Evolutionary conservation across 768 basidiomycete genomes (phyloP).

Genomic region (Podaxis sp.): DNA sequence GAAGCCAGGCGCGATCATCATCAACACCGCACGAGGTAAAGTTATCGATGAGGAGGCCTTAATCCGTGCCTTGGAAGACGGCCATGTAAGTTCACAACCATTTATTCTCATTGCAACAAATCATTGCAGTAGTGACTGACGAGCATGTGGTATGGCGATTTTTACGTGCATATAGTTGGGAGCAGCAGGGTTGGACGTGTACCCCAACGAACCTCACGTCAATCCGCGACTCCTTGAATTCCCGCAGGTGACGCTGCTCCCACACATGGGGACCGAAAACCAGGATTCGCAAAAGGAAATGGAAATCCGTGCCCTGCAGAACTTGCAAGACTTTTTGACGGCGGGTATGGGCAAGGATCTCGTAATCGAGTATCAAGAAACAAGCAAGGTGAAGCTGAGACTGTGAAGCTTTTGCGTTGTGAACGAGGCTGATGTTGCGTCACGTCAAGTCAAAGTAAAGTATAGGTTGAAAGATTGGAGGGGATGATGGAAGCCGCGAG

Average conservation of each 20-base stretch:
- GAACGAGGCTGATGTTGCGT: slow-evolving; percentile 21
- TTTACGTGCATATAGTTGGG: slow-evolving; percentile 43
- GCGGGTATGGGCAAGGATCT: slow-evolving; percentile 66
- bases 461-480: neutral
- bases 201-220: slow-evolving; percentile 79
- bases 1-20: slow-evolving; percentile 75
- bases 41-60: slow-evolving; percentile 87
- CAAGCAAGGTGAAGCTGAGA: slow-evolving; percentile 29
- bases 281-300: slow-evolving; percentile 78
- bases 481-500: neutral
- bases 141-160: slow-evolving; percentile 11
- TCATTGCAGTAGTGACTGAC: neutral
- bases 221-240: slow-evolving; percentile 80
- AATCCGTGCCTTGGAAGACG: slow-evolving; percentile 81
- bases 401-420: slow-evolving; percentile 19
- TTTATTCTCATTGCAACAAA: neutral
- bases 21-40: slow-evolving; percentile 91
- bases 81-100: slow-evolving; percentile 62
- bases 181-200: slow-evolving; percentile 84
- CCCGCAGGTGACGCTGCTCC: slow-evolving; percentile 81
- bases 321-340: slow-evolving; percentile 69
- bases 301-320: slow-evolving; percentile 83
- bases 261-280: slow-evolving; percentile 91
- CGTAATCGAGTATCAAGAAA: slow-evolving; percentile 51
- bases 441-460: slow-evolving; percentile 62